A percentile compares a stretch with the other conserved stretches of the same genome.
Conservation (phyloP, 2,329 filamentous ascomycete genomes). For the Sclerotinia nivalis region DNA sequence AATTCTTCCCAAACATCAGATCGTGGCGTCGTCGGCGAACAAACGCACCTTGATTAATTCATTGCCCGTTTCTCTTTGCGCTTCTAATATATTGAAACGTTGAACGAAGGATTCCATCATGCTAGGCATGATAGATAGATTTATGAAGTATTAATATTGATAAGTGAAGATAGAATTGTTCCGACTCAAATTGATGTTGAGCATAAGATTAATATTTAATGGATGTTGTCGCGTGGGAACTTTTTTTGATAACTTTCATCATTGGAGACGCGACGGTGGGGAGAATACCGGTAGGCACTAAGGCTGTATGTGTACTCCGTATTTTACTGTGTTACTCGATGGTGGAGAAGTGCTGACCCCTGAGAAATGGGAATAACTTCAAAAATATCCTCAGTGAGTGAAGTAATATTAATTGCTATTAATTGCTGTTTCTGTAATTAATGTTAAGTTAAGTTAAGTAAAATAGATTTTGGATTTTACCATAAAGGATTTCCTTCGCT, state of each 20-base stretch:
- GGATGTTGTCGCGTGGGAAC: constrained; percentile 5
- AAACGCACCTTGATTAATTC: constrained; percentile 50
- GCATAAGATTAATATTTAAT: background rate
- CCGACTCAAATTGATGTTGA: background rate
- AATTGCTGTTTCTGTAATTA: background rate
- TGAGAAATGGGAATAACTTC: constrained; percentile 9
- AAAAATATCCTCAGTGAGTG: background rate
- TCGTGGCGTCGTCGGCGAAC: background rate
- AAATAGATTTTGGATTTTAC: too few species aligned
- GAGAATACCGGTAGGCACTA: background rate
- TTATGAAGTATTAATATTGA: background rate
- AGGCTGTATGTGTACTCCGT: constrained; percentile 2
- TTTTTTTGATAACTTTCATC: constrained; percentile 7
- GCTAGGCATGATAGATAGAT: constrained; percentile 14
- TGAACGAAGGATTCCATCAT: constrained; percentile 50
- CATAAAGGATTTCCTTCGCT: background rate
- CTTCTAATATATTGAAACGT: constrained; percentile 49
- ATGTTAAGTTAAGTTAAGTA: too few species aligned
- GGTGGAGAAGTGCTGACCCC: background rate
- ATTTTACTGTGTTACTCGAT: background rate
- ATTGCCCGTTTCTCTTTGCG: constrained; percentile 47
- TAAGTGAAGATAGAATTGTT: background rate
- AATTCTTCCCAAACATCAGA: background rate
- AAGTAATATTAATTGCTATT: too few species aligned
- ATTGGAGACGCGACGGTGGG: constrained; percentile 22